Evolutionary conservation across 768 basidiomycete genomes (phyloP), one percentile per base, ranked within the genome.

Genomic region (Auricularia heimuer): DNA sequence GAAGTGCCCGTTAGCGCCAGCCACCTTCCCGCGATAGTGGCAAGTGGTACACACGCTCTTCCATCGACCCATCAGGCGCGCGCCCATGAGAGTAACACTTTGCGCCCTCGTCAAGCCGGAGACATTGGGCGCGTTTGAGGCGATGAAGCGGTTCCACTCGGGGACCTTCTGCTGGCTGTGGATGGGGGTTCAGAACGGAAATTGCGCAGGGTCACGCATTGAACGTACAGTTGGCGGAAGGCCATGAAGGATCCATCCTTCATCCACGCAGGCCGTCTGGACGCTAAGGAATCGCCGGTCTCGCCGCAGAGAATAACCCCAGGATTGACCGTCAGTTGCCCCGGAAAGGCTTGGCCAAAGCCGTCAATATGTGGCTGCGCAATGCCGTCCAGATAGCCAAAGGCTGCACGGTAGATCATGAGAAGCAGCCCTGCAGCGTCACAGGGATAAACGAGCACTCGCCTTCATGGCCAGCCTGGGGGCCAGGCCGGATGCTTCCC

Each of bases 21-120:
- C 60, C 29, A 21, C 37, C 69, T 77, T 51, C 69, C 80, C 54
- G 16, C 29, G 29, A 29, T 29, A 29, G 29, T 29, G 29, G 29
- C 29, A 11, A 33, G 66, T 37, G 51, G 47, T 61, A 65, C 64
- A 21, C 58, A 63, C 75, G 63, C 72, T 74, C 72, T 81, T 82
- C 82, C 82, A 84, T n/a, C 83, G 75, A 14, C 83, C 83, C 21
- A 83, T 74, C 67, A 84, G 73, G 62, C 83, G 76, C 18, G 83
- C 83, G 51, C 82, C 82, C 18, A 80, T 74, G 21, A 83, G 75
- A 21, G 79, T 81, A 45, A 77, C 78, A 18, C 82, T 81, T 65
- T 82, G 72, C 60, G 76, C 68, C 7, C 65, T 65, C 1, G 75
- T 75, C 60, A 82, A 68, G 1, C 62, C 65, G 34, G 67, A 16